These are phyloP conservation scores for Globisporangium sylvaticum DNA, from an alignment of 352 stramenopile genomes.

Conservation along the genomic window DNA sequence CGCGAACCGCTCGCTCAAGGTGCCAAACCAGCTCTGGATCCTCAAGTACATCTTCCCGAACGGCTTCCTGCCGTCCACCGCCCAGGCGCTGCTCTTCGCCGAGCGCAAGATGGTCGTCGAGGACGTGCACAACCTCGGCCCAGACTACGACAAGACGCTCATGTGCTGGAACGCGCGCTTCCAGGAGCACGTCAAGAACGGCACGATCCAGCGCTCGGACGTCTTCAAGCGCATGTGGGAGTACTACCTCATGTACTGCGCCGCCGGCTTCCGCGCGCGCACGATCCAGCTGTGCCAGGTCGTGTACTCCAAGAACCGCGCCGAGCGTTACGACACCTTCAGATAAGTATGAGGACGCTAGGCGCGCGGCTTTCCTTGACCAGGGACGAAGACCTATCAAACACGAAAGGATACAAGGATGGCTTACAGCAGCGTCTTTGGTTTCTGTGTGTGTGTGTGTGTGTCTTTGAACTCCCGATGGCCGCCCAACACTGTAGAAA, in stretches of 20 bases:
- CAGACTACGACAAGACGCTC: constrained; percentile 89
- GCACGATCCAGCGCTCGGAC: constrained; percentile 70
- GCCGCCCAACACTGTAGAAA: constrained; percentile 7
- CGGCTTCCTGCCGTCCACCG: constrained; percentile 76
- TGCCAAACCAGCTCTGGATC: constrained; percentile 82
- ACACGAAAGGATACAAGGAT: not conserved
- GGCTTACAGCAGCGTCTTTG: not conserved
- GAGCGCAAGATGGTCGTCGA: constrained; percentile 81
- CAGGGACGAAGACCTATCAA: not conserved
- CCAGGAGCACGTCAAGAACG: constrained; percentile 73
- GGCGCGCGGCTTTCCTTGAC: not conserved
- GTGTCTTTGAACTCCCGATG: not conserved
- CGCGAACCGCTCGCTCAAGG: constrained; percentile 82
- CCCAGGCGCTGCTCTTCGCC: constrained; percentile 69
- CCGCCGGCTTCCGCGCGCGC: constrained; percentile 84
- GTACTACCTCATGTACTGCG: constrained; percentile 89
- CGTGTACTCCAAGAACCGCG: constrained; percentile 84
- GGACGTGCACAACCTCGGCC: constrained; percentile 82
- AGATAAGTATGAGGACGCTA: constrained; percentile 37
- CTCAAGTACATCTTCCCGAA: constrained; percentile 92
- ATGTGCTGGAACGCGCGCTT: constrained; percentile 88
- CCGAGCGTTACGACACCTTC: constrained; percentile 73
- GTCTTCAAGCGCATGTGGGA: constrained; percentile 89
- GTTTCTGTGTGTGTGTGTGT: not conserved
- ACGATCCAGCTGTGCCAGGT: constrained; percentile 84